Evolutionary conservation across 83 land plant species (phyloP).

Genomic region (Picea mariana): DNA sequence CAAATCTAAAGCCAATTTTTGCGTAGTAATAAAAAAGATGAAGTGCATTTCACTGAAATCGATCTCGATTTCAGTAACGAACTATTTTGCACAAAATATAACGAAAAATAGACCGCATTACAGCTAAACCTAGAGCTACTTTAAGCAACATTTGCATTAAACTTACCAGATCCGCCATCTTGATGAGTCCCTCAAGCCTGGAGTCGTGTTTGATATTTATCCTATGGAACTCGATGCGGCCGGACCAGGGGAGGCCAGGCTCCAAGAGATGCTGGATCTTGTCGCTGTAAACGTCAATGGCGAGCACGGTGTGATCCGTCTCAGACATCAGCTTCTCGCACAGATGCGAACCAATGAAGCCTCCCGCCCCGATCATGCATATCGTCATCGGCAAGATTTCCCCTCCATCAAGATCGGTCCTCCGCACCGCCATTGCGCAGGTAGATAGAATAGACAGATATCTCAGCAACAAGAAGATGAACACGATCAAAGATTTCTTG

Average conservation of each 20-base stretch:
- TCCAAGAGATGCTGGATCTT: constrained; percentile 92
- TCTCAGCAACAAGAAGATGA: no score
- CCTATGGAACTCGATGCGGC: constrained; percentile 86
- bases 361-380: constrained; percentile 94
- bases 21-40: no score
- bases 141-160: no score
- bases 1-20: no score
- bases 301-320: constrained; percentile 78
- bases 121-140: no score
- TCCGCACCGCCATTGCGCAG: not conserved
- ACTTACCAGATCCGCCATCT: constrained; percentile 83
- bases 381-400: constrained; percentile 65
- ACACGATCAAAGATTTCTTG: no score
- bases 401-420: constrained; percentile 86
- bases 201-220: constrained; percentile 95
- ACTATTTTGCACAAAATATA: no score
- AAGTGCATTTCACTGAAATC: no score
- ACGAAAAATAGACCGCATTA: no score
- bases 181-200: constrained; percentile 91
- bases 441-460: no score
- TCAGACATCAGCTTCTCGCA: constrained; percentile 92
- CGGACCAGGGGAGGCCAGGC: constrained; percentile 49
- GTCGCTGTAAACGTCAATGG: constrained; percentile 91
- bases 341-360: no score
- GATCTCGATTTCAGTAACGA: no score